Conservation (phyloP, 2,329 filamentous ascomycete species). For the Calycina herbarum region DNA sequence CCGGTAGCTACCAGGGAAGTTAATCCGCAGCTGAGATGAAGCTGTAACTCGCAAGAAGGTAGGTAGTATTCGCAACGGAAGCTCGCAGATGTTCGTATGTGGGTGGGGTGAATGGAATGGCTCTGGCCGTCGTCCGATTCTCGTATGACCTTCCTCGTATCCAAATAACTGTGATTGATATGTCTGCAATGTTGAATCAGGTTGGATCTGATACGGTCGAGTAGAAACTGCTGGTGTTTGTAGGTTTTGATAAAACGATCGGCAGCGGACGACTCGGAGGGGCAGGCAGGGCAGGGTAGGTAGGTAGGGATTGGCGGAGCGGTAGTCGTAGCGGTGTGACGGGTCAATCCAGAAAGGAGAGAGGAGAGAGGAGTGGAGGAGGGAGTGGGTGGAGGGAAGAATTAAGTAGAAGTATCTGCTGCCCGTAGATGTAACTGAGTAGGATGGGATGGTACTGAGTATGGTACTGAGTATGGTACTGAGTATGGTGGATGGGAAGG, state of each 20-base stretch:
- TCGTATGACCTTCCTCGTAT: constrained; percentile 1
- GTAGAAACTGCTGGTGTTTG: background rate
- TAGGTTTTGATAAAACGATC: background rate
- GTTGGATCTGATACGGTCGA: background rate
- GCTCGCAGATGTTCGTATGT: background rate
- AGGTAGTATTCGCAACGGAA: background rate
- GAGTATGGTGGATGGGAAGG: background rate
- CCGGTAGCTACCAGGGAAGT: background rate
- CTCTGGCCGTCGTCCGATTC: background rate
- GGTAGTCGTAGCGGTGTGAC: background rate
- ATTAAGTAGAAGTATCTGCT: constrained; percentile 1
- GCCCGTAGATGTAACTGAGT: background rate
- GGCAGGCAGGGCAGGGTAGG: background rate
- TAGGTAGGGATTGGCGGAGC: background rate
- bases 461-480: background rate
- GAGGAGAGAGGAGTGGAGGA: background rate
- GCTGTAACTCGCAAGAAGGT: background rate
- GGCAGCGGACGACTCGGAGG: constrained; percentile 2
- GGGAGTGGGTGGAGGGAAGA: background rate
- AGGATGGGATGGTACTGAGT: background rate
- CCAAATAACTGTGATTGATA: background rate
- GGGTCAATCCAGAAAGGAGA: background rate
- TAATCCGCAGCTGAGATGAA: background rate
- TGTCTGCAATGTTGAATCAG: background rate
- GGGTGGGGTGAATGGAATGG: background rate